Base-by-base conservation (phyloP, 23 red algal species). In the Cyanidioschyzon merolae region DNA sequence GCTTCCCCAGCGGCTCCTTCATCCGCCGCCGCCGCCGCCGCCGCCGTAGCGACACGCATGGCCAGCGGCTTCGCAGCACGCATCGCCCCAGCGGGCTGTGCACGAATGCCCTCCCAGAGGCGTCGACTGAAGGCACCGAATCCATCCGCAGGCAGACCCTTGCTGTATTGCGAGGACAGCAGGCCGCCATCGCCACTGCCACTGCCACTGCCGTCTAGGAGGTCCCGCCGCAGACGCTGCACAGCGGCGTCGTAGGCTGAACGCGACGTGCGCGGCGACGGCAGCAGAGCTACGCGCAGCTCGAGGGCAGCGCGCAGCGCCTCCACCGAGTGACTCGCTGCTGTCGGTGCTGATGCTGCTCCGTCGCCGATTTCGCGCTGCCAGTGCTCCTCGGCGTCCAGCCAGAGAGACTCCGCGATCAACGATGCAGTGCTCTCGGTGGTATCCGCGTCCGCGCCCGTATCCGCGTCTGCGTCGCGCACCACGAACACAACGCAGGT, bases 121-220 rank as follows among this genome's bases (percentile, higher is more conserved):
- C 68, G 76, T 1, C 75, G 59, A 2, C 77, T 90, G 54, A 96
- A 90, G 12, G 84, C 85, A 1, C 79, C 83, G 68, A 85, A 90
- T 16, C 87, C 80, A 40, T 96, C 92, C 18, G 92, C 92, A 38
- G 92, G 92, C 76, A 96, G 82, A 37, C 57, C 80, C 68, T 95
- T 95, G 31, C 77, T 87, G 54, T 80, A 95, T 40, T 89, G 82
- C 2, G 91, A 79, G 68, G 76, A 57, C 27, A 95, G 45, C 39
- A 27, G 86, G 16, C 59, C 81, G 26, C 76, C 83, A 2, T 71
- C 34, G 68, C 68, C 68, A n/a, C 24, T 37, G 25, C 29, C 68
- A 35, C 24, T n/a, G 30, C 68, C 68, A 31, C 68, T 2, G 27
- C 38, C 39, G n/a, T 67, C 27, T 16, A 84, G 35, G 58, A 95